Evolutionary conservation across 345 rosid genomes (phyloP).

Genomic region (Gossypium thurberi): DNA sequence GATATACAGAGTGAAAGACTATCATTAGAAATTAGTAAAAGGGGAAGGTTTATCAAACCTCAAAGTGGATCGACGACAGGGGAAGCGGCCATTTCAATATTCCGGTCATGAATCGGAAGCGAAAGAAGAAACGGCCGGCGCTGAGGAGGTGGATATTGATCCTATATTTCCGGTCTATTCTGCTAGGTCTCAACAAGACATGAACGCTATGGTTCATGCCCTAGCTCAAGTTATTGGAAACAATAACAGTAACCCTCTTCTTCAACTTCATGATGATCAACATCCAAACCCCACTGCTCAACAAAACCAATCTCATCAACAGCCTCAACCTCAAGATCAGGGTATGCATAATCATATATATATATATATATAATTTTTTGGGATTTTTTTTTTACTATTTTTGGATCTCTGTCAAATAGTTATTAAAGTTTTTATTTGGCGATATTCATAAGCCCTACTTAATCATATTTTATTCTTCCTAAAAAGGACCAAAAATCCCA

Average conservation of each 20-base stretch:
- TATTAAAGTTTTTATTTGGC: too few species aligned
- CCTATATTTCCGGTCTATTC: conserved; percentile 46
- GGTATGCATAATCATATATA: conserved; percentile 17
- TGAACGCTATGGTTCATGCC: conserved; percentile 62
- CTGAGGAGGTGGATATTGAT: conserved; percentile 2
- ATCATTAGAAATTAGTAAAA: not conserved
- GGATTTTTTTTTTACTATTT: not conserved
- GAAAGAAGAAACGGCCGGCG: conserved; percentile 11
- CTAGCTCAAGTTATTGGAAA: conserved; percentile 61
- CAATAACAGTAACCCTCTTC: conserved; percentile 14
- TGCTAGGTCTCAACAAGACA: conserved; percentile 67
- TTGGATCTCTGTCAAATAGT: not conserved
- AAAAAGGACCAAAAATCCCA: not conserved
- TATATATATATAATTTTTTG: not conserved
- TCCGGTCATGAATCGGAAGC: conserved; percentile 36
- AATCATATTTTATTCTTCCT: not conserved
- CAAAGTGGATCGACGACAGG: conserved; percentile 45
- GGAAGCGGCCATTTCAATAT: conserved; percentile 43
- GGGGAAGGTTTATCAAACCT: not conserved
- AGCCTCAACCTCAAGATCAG: conserved; percentile 17
- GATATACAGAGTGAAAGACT: not conserved
- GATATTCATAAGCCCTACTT: not conserved
- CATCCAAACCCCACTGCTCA: conserved; percentile 6
- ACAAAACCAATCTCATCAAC: conserved; percentile 15
- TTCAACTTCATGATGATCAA: conserved; percentile 19